A percentile compares a stretch with the other conserved stretches of the same genome.
Evolutionary conservation across 306 rosid genomes (phyloP).

Genomic region (Cicer arietinum): DNA sequence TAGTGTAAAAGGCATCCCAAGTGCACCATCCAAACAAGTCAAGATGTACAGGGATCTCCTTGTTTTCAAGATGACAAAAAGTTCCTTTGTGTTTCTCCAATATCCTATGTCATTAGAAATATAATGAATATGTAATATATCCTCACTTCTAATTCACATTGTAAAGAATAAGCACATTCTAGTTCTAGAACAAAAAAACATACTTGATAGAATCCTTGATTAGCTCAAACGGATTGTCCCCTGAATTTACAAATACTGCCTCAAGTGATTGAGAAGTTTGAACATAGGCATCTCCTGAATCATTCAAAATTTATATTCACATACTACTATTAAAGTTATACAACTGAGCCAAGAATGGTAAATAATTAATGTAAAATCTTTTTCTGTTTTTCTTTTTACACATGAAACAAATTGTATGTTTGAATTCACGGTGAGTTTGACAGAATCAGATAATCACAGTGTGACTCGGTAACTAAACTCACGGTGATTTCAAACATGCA

Average conservation of each 20-base stretch:
- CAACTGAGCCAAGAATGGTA: neutral
- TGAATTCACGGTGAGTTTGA: too few species aligned
- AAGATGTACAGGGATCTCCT: slow-evolving; percentile 63
- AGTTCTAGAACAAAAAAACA: slow-evolving; percentile 11
- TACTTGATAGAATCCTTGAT: slow-evolving; percentile 69
- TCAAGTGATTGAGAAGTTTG: slow-evolving; percentile 63
- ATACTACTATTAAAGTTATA: too few species aligned
- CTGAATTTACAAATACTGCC: slow-evolving; percentile 70
- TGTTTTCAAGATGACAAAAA: slow-evolving; percentile 61
- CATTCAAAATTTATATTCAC: slow-evolving; percentile 12
- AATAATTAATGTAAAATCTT: neutral
- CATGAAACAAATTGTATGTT: neutral
- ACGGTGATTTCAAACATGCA: too few species aligned
- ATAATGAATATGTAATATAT: slow-evolving; percentile 5
- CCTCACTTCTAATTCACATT: neutral
- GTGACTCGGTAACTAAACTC: too few species aligned
- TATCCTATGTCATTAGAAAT: slow-evolving; percentile 49
- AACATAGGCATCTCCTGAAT: slow-evolving; percentile 64
- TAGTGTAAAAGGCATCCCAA: slow-evolving; percentile 77
- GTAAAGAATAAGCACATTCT: neutral
- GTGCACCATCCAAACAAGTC: slow-evolving; percentile 94
- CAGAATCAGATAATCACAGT: too few species aligned
- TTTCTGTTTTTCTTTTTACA: neutral
- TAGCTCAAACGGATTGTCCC: slow-evolving; percentile 72
- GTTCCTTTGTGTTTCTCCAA: slow-evolving; percentile 69